Conservation (phyloP, 1,139 yeast species). For the Suhomyces choctaworum region DNA sequence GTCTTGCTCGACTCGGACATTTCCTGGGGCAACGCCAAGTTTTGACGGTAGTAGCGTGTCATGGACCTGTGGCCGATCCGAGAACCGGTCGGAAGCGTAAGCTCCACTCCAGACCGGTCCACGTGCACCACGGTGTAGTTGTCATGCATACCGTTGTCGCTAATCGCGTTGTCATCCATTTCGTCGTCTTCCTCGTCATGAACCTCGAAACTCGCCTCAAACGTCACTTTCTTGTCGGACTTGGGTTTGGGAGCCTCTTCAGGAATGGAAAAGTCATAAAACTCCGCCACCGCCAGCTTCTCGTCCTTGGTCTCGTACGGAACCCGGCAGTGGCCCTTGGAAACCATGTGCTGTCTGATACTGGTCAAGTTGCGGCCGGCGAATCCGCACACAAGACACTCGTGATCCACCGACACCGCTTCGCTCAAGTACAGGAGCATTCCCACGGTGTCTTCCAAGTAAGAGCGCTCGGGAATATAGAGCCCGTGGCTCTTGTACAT, state of each 20-base stretch:
- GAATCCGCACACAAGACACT: slow-evolving; percentile 56
- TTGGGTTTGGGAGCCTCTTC: slow-evolving; percentile 16
- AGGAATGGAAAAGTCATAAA: slow-evolving; percentile 41
- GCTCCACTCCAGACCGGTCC: slow-evolving; percentile 43
- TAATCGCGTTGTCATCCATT: slow-evolving; percentile 20
- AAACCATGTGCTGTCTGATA: slow-evolving; percentile 50
- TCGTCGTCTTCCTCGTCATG: slow-evolving; percentile 16
- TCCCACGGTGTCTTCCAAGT: slow-evolving; percentile 44
- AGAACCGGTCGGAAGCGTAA: slow-evolving; percentile 50
- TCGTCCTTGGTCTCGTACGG: slow-evolving; percentile 55
- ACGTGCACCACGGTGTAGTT: slow-evolving; percentile 37
- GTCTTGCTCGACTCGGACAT: slow-evolving; percentile 33
- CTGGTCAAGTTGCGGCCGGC: slow-evolving; percentile 50
- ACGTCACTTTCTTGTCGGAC: slow-evolving; percentile 21
- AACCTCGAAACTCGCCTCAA: slow-evolving; percentile 7
- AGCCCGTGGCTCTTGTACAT: slow-evolving; percentile 52
- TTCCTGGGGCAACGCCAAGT: slow-evolving; percentile 28
- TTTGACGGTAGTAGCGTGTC: slow-evolving; percentile 46
- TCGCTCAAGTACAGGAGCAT: slow-evolving; percentile 47
- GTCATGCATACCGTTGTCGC: slow-evolving; percentile 18
- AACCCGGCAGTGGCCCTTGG: slow-evolving; percentile 56
- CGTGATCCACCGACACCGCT: slow-evolving; percentile 43
- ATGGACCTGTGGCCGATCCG: slow-evolving; percentile 50
- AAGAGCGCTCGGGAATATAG: slow-evolving; percentile 51
- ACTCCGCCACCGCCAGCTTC: slow-evolving; percentile 37